Conservation (phyloP, 2,329 filamentous ascomycete species). For the Phaeosphaeriaceae sp. region DNA sequence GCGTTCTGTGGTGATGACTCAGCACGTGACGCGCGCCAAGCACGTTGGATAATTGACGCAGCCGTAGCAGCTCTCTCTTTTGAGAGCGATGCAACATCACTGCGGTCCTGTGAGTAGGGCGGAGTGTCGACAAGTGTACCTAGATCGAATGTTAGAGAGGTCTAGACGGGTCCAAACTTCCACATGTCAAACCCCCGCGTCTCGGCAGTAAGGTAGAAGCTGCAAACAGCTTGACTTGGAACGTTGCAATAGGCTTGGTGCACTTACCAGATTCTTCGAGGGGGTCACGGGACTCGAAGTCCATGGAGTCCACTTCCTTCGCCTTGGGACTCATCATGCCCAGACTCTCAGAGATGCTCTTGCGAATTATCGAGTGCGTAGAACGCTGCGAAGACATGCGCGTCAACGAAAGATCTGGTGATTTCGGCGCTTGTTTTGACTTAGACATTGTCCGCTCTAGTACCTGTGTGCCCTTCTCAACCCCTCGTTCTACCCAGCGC, state of each 20-base stretch:
- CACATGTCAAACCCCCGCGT: no score
- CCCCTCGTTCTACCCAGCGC: constrained; percentile 48
- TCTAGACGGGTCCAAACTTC: not conserved
- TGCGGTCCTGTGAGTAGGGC: constrained; percentile 36
- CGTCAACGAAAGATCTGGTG: constrained; percentile 36
- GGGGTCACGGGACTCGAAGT: constrained; percentile 37
- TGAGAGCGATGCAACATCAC: constrained; percentile 31
- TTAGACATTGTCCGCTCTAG: constrained; percentile 44
- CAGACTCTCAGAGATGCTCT: constrained; percentile 42
- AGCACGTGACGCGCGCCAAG: constrained; percentile 42
- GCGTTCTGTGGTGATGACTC: constrained; percentile 25
- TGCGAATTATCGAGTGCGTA: constrained; percentile 44
- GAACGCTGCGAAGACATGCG: constrained; percentile 41
- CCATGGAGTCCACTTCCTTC: constrained; percentile 32
- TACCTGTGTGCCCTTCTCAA: constrained; percentile 45
- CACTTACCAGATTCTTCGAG: constrained; percentile 35
- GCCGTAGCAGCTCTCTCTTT: constrained; percentile 38
- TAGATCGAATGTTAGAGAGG: constrained; percentile 9
- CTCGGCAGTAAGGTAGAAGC: not conserved
- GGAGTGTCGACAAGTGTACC: constrained; percentile 36
- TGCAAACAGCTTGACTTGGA: not conserved
- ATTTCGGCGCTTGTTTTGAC: constrained; percentile 35
- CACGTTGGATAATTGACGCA: constrained; percentile 45
- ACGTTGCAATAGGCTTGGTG: not conserved
- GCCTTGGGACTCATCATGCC: constrained; percentile 40